phyloP scores from a whole-genome alignment of 2,329 filamentous ascomycete genomes.

The Teratosphaeria zuluensis region DNA sequence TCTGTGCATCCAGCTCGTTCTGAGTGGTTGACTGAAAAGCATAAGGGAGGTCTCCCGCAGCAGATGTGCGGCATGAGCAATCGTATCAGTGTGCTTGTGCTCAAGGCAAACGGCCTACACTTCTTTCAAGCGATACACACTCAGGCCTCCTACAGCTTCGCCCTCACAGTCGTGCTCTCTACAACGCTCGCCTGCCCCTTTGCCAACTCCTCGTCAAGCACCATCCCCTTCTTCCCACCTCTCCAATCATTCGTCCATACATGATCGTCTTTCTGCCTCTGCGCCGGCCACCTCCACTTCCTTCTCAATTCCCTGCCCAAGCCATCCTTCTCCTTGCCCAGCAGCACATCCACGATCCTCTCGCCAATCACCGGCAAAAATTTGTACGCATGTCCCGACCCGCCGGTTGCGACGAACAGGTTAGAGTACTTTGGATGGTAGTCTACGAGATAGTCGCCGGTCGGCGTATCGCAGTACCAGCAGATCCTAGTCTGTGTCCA shows the following conservation, averaged over 20 bases:
- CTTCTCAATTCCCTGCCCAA: conserved; percentile 42
- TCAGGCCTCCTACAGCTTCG: neutral
- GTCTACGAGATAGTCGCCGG: conserved; percentile 47
- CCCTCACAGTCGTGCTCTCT: neutral
- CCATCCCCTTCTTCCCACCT: conserved; percentile 27
- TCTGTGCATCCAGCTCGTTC: neutral
- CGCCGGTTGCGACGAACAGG: conserved; percentile 51
- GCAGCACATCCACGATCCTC: conserved; percentile 43
- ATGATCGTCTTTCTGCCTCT: conserved; percentile 25
- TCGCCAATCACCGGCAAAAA: conserved; percentile 51
- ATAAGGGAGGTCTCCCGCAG: neutral
- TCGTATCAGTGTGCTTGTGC: neutral
- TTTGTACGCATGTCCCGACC: conserved; percentile 54
- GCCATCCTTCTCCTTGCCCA: conserved; percentile 29
- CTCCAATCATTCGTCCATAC: conserved; percentile 31
- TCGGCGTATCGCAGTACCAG: conserved; percentile 49
- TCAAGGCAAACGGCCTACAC: neutral
- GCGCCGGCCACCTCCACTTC: conserved; percentile 50
- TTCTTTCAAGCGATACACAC: neutral
- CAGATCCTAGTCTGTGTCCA: conserved; percentile 42
- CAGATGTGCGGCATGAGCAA: neutral
- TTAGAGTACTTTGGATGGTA: conserved; percentile 41
- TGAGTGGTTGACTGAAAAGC: neutral
- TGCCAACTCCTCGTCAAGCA: conserved; percentile 28
- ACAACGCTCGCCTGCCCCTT: conserved; percentile 4